Percentiles rank a stretch among this genome's conserved stretches.
phyloP scores from a whole-genome alignment of 2,329 filamentous ascomycete species.

The Chaetothyriales sp. region DNA sequence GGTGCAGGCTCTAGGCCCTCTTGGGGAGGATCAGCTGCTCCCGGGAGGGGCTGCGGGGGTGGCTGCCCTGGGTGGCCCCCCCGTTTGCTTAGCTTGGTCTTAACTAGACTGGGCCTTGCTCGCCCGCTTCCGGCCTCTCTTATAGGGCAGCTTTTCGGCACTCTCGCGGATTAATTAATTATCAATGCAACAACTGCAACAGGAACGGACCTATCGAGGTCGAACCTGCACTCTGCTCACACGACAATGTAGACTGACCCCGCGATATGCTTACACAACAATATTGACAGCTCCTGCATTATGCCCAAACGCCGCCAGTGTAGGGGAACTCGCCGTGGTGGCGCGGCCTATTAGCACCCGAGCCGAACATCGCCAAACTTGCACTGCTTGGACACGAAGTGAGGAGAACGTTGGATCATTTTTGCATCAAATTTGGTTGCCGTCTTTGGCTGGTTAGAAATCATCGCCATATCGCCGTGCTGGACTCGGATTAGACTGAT shows the following conservation, averaged over 20 bases:
- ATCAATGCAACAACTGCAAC: no score
- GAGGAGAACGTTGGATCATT: not conserved
- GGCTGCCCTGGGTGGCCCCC: not conserved
- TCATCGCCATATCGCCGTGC: not conserved
- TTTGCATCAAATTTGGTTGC: not conserved
- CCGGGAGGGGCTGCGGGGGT: not conserved
- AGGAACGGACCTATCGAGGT: no score
- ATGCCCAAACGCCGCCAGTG: not conserved
- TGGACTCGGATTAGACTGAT: no score
- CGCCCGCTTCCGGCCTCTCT: not conserved
- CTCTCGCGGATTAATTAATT: no score
- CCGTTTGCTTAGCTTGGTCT: not conserved
- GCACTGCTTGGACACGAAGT: not conserved
- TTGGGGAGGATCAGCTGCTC: not conserved
- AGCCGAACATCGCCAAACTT: not conserved
- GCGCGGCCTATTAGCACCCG: not conserved
- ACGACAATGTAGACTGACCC: not conserved
- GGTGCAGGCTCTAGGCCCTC: not conserved
- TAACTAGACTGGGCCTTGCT: not conserved
- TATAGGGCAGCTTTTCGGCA: not conserved
- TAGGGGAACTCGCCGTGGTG: not conserved
- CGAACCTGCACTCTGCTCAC: no score
- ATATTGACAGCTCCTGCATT: not conserved
- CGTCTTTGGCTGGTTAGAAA: not conserved
- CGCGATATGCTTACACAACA: not conserved